phyloP scores from a whole-genome alignment of 345 rosid species.

The Brassica napus region Da-Ae NC_063445.1:25956001-25956500 shows the following conservation, averaged over 20 bases:
- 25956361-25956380: background rate
- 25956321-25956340: background rate
- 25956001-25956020: background rate
- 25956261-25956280: background rate
- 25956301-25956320: background rate
- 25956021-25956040: background rate
- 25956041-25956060: background rate
- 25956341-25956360: conserved; percentile 2
- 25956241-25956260: background rate
- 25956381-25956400: background rate
- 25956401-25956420: background rate
- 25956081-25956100: background rate
- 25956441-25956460: background rate
- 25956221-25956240: background rate
- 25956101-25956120: conserved; percentile 11
- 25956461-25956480: background rate
- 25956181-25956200: background rate
- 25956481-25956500: background rate
- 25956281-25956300: background rate
- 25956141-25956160: background rate
- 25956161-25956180: background rate
- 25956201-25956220: background rate
- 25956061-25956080: conserved; percentile 10
- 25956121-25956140: background rate
- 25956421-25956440: background rate